phyloP scores from a whole-genome alignment of 2,329 filamentous ascomycete species.

The Furcasterigmium furcatum region DNA sequence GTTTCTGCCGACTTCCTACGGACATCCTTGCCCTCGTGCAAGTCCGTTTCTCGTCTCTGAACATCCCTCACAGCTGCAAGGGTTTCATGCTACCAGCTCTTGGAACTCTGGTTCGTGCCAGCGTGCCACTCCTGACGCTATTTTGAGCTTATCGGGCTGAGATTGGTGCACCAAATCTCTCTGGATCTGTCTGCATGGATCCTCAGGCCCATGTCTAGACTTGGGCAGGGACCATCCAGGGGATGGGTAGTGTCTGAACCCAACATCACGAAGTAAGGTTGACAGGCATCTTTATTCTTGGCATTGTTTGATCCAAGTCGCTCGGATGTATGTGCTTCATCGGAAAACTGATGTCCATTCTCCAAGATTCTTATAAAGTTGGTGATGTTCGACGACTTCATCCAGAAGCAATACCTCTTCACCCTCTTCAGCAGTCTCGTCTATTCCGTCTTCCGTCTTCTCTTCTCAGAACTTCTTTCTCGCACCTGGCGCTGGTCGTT shows the following conservation, averaged over 20 bases:
- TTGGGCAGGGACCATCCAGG: background rate
- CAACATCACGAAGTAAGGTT: background rate
- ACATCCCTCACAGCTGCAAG: background rate
- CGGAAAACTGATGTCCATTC: background rate
- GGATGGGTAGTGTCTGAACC: too few relatives aligned
- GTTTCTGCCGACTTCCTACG: background rate
- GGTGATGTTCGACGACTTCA: too few relatives aligned
- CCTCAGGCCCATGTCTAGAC: background rate
- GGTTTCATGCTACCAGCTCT: background rate
- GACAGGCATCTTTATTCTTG: background rate
- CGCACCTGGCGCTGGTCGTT: background rate
- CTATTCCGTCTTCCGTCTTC: background rate
- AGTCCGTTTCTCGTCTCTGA: too few relatives aligned
- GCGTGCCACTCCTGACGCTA: background rate
- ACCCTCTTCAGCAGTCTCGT: background rate
- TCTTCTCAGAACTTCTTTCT: background rate
- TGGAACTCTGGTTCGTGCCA: conserved; percentile 1
- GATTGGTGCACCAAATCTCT: background rate
- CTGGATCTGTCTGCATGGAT: background rate
- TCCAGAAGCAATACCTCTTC: background rate
- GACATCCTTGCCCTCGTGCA: background rate
- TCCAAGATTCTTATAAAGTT: too few relatives aligned
- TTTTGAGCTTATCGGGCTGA: background rate
- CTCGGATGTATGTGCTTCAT: background rate
- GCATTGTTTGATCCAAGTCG: background rate